phyloP scores from a whole-genome alignment of 805 yeast species.

The Alloascoidea hylecoeti region DNA sequence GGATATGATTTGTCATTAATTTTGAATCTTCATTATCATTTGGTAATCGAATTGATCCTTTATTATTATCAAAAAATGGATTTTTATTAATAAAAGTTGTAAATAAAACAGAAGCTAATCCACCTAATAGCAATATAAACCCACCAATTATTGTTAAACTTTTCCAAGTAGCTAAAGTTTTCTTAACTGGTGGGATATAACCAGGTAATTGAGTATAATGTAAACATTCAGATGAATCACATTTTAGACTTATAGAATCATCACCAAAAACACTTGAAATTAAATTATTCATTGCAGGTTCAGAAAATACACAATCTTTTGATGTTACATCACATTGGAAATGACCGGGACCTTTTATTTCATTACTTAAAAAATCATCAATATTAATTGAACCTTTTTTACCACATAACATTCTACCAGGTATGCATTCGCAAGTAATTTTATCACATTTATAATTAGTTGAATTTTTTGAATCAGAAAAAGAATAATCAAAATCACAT shows the following conservation, averaged over 20 bases:
- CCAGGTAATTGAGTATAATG: conserved; percentile 93
- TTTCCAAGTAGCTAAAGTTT: conserved; percentile 27
- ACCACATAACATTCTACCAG: conserved; percentile 90
- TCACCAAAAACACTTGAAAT: conserved; percentile 93
- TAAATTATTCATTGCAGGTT: conserved; percentile 91
- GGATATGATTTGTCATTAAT: conserved; percentile 39
- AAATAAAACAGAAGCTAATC: conserved; percentile 9
- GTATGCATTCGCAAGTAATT: conserved; percentile 79
- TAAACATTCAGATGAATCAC: conserved; percentile 82
- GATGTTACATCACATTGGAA: conserved; percentile 61
- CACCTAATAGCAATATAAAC: conserved; percentile 23
- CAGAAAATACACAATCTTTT: conserved; percentile 66
- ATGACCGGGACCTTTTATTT: conserved; percentile 88
- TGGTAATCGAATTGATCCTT: conserved; percentile 14
- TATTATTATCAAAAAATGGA: conserved; percentile 37
- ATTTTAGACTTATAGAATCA: conserved; percentile 66
- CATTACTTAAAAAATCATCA: conserved; percentile 80
- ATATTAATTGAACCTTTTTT: conserved; percentile 89
- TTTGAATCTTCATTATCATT: conserved; percentile 27
- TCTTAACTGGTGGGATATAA: conserved; percentile 48
- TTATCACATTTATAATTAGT: conserved; percentile 69
- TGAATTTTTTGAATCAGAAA: conserved; percentile 28
- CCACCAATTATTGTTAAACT: conserved; percentile 21
- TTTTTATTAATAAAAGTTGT: conserved; percentile 40
- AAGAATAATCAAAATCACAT: conserved; percentile 61